A percentile compares a stretch with the other conserved stretches of the same genome.
phyloP scores from a whole-genome alignment of 2,329 filamentous ascomycete genomes.

The Cercospora citrullina region DNA sequence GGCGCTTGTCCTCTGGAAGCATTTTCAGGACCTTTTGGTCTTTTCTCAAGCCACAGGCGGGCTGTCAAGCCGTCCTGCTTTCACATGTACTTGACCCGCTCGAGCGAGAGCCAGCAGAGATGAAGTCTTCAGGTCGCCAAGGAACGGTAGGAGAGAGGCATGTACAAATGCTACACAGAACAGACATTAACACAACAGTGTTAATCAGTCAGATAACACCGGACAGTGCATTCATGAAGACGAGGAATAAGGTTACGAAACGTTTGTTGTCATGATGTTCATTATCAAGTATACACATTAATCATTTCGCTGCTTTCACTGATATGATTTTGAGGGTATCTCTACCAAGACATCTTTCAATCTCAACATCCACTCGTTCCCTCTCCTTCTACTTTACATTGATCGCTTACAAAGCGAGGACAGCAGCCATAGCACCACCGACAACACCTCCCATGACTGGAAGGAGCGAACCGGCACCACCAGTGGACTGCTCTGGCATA shows the following conservation, averaged over 20 bases:
- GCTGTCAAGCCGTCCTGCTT: neutral
- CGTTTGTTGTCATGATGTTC: neutral
- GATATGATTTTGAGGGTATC: constrained; percentile 5
- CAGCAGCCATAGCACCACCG: constrained; percentile 17
- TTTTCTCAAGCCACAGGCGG: neutral
- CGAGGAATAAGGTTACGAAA: neutral
- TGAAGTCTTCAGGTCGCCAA: neutral
- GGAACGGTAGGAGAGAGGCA: neutral
- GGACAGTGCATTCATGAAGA: neutral
- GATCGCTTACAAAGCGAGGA: constrained; percentile 16
- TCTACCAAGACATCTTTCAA: neutral
- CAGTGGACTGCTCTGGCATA: constrained; percentile 17
- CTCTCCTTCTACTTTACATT: neutral
- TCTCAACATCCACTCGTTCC: neutral
- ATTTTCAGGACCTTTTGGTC: neutral
- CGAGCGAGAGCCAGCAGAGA: neutral
- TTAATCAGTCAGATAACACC: neutral
- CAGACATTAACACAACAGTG: neutral
- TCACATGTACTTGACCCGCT: neutral
- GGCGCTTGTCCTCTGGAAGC: neutral
- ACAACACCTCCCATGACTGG: constrained; percentile 14
- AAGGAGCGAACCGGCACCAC: constrained; percentile 13
- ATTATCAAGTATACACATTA: constrained; percentile 5
- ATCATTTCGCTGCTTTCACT: neutral
- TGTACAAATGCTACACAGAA: neutral